Evolutionary conservation across 1,139 yeast species (phyloP).

Genomic region (Suhomyces wounanorum): DNA sequence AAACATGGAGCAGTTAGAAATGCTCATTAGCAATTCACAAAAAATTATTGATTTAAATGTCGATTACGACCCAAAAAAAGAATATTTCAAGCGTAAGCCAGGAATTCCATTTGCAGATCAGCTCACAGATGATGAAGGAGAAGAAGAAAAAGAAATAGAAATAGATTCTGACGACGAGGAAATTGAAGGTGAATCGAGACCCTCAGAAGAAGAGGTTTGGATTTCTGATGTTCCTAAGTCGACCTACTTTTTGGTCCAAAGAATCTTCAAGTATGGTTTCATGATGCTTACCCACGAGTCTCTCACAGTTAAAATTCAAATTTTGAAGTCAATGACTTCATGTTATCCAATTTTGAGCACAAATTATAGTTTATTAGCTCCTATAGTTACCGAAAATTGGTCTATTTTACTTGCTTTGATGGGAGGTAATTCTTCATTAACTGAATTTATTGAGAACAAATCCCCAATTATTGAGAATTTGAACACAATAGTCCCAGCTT

Average conservation of each 20-base stretch:
- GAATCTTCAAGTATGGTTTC: conserved; percentile 70
- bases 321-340: conserved; percentile 52
- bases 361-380: conserved; percentile 58
- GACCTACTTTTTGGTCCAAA: conserved; percentile 58
- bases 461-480: conserved; percentile 9
- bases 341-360: conserved; percentile 67
- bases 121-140: conserved; percentile 42
- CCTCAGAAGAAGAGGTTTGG: conserved; percentile 46
- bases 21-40: conserved; percentile 41
- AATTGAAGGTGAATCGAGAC: conserved; percentile 14
- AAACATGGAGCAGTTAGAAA: conserved; percentile 38
- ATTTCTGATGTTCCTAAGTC: conserved; percentile 60
- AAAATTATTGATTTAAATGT: conserved; percentile 34
- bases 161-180: conserved; percentile 22
- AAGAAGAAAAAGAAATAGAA: conserved; percentile 37
- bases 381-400: conserved; percentile 74
- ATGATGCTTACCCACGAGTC: conserved; percentile 72
- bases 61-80: conserved; percentile 33
- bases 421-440: conserved; percentile 14
- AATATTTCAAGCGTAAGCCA: conserved; percentile 36
- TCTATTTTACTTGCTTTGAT: conserved; percentile 36
- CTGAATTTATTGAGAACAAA: conserved; percentile 8
- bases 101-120: conserved; percentile 40
- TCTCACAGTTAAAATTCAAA: conserved; percentile 51
- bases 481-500: conserved; percentile 20